These are phyloP conservation scores for Venustampulla echinocandica DNA, from an alignment of 495 filamentous ascomycete species.

Conservation along the genomic window DNA sequence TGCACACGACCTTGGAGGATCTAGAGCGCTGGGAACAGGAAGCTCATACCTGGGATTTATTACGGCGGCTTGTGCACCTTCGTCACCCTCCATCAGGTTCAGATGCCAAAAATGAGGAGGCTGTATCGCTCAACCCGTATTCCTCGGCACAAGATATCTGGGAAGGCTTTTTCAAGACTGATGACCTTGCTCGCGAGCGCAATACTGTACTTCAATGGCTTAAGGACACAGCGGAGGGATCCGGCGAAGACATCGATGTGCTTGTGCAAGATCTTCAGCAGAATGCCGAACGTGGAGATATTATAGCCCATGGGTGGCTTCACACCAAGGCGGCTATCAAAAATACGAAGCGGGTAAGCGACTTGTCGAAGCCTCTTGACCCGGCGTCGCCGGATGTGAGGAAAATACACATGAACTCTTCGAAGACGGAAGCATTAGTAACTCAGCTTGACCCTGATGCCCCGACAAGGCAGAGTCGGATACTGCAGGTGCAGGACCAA, in stretches of 20 bases:
- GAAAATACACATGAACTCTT: slow-evolving; percentile 45
- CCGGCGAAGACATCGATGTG: slow-evolving; percentile 60
- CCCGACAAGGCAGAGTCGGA: slow-evolving; percentile 61
- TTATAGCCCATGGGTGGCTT: slow-evolving; percentile 81
- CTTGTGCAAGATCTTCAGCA: slow-evolving; percentile 66
- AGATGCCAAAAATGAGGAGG: not conserved
- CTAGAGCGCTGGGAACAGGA: slow-evolving; percentile 57
- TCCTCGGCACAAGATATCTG: slow-evolving; percentile 54
- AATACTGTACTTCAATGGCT: slow-evolving; percentile 76
- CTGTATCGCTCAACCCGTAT: slow-evolving; percentile 40
- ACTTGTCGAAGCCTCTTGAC: slow-evolving; percentile 54
- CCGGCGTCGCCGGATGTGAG: slow-evolving; percentile 47
- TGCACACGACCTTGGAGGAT: slow-evolving; percentile 20
- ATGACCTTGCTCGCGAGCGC: slow-evolving; percentile 56
- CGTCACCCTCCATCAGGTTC: slow-evolving; percentile 29
- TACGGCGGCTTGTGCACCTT: slow-evolving; percentile 51
- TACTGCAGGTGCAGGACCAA: slow-evolving; percentile 68
- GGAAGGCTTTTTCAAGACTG: slow-evolving; percentile 55
- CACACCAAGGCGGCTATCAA: slow-evolving; percentile 88
- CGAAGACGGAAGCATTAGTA: slow-evolving; percentile 55
- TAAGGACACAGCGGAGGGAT: slow-evolving; percentile 46
- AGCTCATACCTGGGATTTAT: slow-evolving; percentile 80
- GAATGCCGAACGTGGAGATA: slow-evolving; percentile 51
- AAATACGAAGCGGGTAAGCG: slow-evolving; percentile 68
- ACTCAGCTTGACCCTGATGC: slow-evolving; percentile 96